Conservation (phyloP, 495 filamentous ascomycete species). For the Trichoderma reesei region DNA sequence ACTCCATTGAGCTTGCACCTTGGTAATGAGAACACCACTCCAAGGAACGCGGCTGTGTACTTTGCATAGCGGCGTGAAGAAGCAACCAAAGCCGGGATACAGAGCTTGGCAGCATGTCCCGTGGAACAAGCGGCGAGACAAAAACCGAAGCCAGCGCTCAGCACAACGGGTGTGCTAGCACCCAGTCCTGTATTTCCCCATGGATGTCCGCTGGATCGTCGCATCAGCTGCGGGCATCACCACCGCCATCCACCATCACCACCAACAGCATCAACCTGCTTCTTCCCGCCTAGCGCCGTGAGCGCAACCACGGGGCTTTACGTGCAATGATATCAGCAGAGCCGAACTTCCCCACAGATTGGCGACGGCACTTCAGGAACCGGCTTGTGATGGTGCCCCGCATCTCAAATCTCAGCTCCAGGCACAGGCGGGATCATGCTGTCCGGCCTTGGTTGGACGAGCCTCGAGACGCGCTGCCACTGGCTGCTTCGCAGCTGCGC, state of each 20-base stretch:
- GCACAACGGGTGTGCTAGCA: too few relatives aligned
- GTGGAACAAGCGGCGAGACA: not conserved
- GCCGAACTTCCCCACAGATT: not conserved
- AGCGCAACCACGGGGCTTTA: not conserved
- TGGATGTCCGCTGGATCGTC: too few relatives aligned
- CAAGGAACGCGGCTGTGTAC: too few relatives aligned
- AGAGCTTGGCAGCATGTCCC: not conserved
- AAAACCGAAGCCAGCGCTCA: not conserved
- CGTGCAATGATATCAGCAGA: not conserved
- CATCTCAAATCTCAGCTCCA: not conserved
- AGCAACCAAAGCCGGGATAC: too few relatives aligned
- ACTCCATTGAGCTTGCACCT: too few relatives aligned
- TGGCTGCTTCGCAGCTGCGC: not conserved
- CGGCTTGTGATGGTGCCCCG: not conserved
- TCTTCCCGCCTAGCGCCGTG: not conserved
- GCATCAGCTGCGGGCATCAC: too few relatives aligned
- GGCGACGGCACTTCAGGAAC: slow-evolving; percentile 7
- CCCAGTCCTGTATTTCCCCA: too few relatives aligned
- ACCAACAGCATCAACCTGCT: not conserved
- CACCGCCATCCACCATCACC: too few relatives aligned
- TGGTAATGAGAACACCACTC: too few relatives aligned
- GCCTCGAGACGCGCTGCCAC: not conserved
- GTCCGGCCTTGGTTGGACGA: not conserved
- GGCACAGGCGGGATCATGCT: not conserved
- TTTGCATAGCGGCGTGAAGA: too few relatives aligned